phyloP scores from a whole-genome alignment of 805 yeast species.

The Ogataea dorogensis region DNA sequence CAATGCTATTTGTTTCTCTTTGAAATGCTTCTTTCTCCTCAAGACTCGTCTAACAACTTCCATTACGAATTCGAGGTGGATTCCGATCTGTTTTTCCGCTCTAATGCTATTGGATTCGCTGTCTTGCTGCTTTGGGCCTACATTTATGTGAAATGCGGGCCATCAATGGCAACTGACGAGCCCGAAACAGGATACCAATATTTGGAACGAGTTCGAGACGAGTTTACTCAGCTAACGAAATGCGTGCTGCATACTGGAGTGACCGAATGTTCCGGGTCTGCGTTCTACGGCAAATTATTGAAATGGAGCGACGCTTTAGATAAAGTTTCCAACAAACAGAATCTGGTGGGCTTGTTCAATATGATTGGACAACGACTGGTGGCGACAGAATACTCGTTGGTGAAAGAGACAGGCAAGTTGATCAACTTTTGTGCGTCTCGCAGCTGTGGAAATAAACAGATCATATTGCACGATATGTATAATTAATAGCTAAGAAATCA shows the following conservation, averaged over 20 bases:
- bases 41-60: slow-evolving; percentile 41
- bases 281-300: slow-evolving; percentile 42
- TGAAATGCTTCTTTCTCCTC: slow-evolving; percentile 61
- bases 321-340: slow-evolving; percentile 42
- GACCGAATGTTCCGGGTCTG: slow-evolving; percentile 32
- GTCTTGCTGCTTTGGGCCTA: slow-evolving; percentile 52
- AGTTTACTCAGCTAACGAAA: slow-evolving; percentile 37
- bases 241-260: slow-evolving; percentile 35
- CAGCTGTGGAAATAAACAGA: slow-evolving; percentile 47
- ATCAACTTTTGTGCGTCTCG: slow-evolving; percentile 54
- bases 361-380: slow-evolving; percentile 41
- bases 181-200: slow-evolving; percentile 51
- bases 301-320: slow-evolving; percentile 41
- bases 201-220: slow-evolving; percentile 46
- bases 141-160: slow-evolving; percentile 46
- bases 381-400: slow-evolving; percentile 53
- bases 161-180: slow-evolving; percentile 36
- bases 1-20: slow-evolving; percentile 61
- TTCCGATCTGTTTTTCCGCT: slow-evolving; percentile 47
- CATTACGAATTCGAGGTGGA: slow-evolving; percentile 49
- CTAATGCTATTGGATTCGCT: slow-evolving; percentile 42
- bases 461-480: slow-evolving; percentile 54
- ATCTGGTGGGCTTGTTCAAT: slow-evolving; percentile 55
- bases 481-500: slow-evolving; percentile 13
- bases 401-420: slow-evolving; percentile 53